Evolutionary conservation across 1,139 yeast species (phyloP).

Genomic region (Sugiyamaella grinbergsii): DNA sequence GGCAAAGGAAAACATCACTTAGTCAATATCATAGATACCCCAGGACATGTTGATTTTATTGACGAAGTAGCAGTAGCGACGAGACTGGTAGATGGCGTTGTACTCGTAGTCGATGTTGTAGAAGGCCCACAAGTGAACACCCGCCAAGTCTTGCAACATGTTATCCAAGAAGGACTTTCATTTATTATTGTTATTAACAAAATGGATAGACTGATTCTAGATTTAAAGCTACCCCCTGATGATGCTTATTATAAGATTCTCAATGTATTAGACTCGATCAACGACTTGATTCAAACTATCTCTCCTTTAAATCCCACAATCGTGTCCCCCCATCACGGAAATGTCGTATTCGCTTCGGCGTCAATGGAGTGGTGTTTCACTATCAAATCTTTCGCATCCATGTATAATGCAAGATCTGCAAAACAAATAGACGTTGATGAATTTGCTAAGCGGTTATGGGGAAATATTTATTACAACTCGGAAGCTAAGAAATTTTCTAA

Average conservation of each 20-base stretch:
- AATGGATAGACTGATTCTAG: constrained; percentile 78
- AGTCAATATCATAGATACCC: constrained; percentile 75
- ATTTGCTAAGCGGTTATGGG: constrained; percentile 71
- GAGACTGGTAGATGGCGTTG: constrained; percentile 62
- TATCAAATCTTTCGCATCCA: constrained; percentile 60
- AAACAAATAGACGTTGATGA: constrained; percentile 44
- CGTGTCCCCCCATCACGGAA: constrained; percentile 64
- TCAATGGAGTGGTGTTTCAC: constrained; percentile 65
- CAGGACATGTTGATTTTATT: constrained; percentile 84
- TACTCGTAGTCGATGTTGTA: constrained; percentile 77
- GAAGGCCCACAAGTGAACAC: constrained; percentile 73
- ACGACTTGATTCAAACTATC: constrained; percentile 47
- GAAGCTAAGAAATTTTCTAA: constrained; percentile 50
- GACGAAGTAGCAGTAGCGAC: constrained; percentile 70
- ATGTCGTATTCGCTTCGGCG: constrained; percentile 76
- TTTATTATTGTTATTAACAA: constrained; percentile 73
- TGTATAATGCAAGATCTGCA: constrained; percentile 48
- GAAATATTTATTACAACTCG: constrained; percentile 60
- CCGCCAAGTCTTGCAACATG: constrained; percentile 52
- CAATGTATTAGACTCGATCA: constrained; percentile 63
- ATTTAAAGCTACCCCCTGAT: constrained; percentile 68
- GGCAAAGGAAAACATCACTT: constrained; percentile 57
- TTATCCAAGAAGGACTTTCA: constrained; percentile 52
- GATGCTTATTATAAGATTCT: constrained; percentile 74
- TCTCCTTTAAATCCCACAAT: constrained; percentile 25